Base-by-base conservation (phyloP, 163 green algal species). In the Trebouxiophyceae sp. region DNA sequence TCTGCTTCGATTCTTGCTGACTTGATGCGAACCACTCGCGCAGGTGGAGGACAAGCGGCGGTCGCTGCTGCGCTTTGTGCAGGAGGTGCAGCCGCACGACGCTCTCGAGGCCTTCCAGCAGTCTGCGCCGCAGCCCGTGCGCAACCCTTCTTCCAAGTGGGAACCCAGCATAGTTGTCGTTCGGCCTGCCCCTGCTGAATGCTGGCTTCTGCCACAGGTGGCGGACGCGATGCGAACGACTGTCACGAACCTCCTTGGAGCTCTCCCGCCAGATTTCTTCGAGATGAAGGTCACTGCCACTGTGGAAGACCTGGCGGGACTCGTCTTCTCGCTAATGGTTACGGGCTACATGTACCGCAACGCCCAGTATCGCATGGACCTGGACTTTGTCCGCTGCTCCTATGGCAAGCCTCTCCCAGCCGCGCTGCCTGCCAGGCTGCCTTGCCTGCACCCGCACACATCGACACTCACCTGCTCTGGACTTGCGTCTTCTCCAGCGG, bases 291-390 rank as follows among this genome's bases (percentile, higher is more conserved):
- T 95, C 57, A 84, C 89, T 2, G 63, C 79, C 58, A 63, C 68
- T 0, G 83, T 73, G 20, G 86, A 94, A 54, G 89, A 87, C 70
- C 74, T 95, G 32, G 79, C 84, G 24, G 83, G 96, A 74, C 82
- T 97, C 2, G 93, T 97, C 81, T 89, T 87, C 61, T 88, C 58
- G 30, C 82, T 96, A 22, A 74, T 94, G n/a, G 92, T 95, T 78
- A 95, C 90, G 1, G 91, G 85, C 8, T 95, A 94, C 81, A 89
- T 95, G 84, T 93, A 96, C 77, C 69, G 83, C 26, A 67, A 67
- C 65, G 63, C 54, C 28, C 73, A 81, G 67, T 84, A 84, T 12
- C 57, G 30, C 57, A 47, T 63, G 32, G 30, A 54, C 31, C 55
- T 39, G 27, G 39, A 50, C 39, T 50, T n/a, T 50, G 39, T n/a